Evolutionary conservation across 768 basidiomycete genomes (phyloP), one percentile per base, ranked within the genome.

Genomic region (Termitomyces sp.): DNA sequence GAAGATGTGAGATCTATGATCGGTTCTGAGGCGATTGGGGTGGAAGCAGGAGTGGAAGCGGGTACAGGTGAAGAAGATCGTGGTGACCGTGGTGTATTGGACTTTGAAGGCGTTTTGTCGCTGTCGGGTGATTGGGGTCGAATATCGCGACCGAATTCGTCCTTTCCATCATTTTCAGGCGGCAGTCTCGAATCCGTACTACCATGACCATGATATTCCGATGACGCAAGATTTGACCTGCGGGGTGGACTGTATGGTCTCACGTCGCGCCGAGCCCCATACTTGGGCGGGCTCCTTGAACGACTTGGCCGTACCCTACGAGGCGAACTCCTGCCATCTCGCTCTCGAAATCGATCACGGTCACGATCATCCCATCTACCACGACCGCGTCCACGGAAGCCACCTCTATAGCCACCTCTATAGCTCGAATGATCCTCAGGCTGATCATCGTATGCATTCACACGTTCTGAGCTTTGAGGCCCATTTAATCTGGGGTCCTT

Each of bases 141-240:
- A 65, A 90, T 77, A 67, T 92, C 89, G 63, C 90, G 84, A 61
- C 90, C 90, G 70, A 93, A 93, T 69, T 93, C 90, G 78, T 93
- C 90, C 70, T 84, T 90, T 55, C 73, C 83, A n/a, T 67, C 81
- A 21, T 65, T 65, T 47, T 65, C 50, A 59, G 60, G 65, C 45
- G 54, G 60, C 22, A 64, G 34, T 40, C 42, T 45, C 6, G 44
- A 42, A 38, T 63, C 62, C 49, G 64, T 53, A 53, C 66, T 61
- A 62, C 67, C 58, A 59, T 60, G 64, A 48, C 64, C 53, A 43
- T 60, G 63, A 53, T 68, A 28, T 45, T 34, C 51, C 51, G 62
- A 45, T 34, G 66, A 62, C 30, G 71, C 64, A 53, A 70, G 64
- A 43, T 73, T 65, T 45, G 76, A 73, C 61, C 78, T 76, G 54